Percentiles rank a stretch among this genome's conserved stretches.
Evolutionary conservation across 306 rosid genomes (phyloP).

Genomic region (Rubus idaeus): DNA sequence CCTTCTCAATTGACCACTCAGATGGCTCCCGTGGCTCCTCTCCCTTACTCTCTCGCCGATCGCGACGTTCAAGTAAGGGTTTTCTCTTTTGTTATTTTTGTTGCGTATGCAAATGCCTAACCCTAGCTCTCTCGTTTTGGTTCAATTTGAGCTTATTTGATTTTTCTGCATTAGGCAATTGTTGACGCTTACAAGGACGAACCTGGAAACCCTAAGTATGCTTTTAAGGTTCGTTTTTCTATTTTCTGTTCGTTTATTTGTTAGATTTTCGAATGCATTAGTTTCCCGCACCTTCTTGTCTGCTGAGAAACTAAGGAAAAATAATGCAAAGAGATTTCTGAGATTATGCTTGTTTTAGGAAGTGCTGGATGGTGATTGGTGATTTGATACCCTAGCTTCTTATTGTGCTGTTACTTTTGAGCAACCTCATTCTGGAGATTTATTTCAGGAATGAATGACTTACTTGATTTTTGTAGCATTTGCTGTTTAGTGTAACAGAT

Average conservation of each 20-base stretch:
- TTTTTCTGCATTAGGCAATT: conserved; percentile 53
- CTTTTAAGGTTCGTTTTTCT: conserved; percentile 71
- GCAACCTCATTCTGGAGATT: conserved; percentile 4
- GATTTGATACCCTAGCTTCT: not conserved
- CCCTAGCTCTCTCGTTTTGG: not conserved
- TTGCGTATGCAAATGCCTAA: not conserved
- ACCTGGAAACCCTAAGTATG: conserved; percentile 83
- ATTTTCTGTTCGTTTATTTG: not conserved
- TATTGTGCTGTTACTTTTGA: not conserved
- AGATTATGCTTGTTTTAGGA: not conserved
- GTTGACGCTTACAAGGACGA: conserved; percentile 88
- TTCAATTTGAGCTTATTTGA: not conserved
- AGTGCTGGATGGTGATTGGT: no score
- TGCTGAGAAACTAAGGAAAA: no score
- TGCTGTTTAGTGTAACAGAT: conserved; percentile 86
- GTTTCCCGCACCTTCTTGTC: not conserved
- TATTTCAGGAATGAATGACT: conserved; percentile 8
- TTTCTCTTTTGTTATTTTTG: not conserved
- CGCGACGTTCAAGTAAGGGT: conserved; percentile 76
- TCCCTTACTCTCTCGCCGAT: conserved; percentile 86
- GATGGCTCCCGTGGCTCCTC: conserved; percentile 94
- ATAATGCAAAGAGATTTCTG: no score
- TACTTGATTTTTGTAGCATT: conserved; percentile 63
- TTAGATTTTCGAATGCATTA: conserved; percentile 3
- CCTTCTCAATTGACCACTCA: conserved; percentile 71